Conservation (phyloP, 2,329 filamentous ascomycete genomes). For the Aspergillus puulaauensis region DNA sequence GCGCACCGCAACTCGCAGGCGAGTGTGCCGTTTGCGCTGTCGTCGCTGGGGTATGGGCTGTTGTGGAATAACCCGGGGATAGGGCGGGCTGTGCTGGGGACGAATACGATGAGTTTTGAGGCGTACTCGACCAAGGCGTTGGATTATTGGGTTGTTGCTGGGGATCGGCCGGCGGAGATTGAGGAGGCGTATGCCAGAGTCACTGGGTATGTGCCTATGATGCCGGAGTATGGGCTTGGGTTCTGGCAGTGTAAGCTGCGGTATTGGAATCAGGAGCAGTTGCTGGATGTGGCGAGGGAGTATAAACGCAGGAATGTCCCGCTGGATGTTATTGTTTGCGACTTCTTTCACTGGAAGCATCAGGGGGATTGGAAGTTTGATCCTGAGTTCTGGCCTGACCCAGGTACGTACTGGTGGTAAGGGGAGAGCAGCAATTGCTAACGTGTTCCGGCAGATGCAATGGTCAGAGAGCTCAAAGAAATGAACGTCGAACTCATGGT, state of each 20-base stretch:
- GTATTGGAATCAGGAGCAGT: conserved; percentile 65
- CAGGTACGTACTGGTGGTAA: conserved; percentile 36
- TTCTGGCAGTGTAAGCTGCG: conserved; percentile 70
- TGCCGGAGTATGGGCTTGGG: conserved; percentile 67
- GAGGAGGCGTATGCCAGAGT: conserved; percentile 56
- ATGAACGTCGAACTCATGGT: conserved; percentile 67
- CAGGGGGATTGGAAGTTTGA: conserved; percentile 71
- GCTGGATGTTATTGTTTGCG: conserved; percentile 65
- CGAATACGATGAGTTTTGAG: conserved; percentile 62
- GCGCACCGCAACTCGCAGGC: conserved; percentile 68
- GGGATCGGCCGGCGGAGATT: conserved; percentile 56
- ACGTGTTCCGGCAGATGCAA: conserved; percentile 47
- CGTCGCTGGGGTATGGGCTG: conserved; percentile 61
- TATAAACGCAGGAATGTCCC: conserved; percentile 57
- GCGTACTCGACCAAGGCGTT: conserved; percentile 57
- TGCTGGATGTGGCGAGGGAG: conserved; percentile 60
- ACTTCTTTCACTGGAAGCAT: conserved; percentile 67
- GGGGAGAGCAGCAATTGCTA: background rate
- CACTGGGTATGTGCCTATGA: conserved; percentile 63
- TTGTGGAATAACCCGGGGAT: conserved; percentile 67
- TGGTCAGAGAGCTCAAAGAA: conserved; percentile 61
- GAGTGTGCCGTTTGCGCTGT: conserved; percentile 62
- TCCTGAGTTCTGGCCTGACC: conserved; percentile 63
- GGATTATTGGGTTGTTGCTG: conserved; percentile 66
- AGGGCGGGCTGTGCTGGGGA: conserved; percentile 61